phyloP scores from a whole-genome alignment of 2,329 filamentous ascomycete species.

The Coniochaeta sp. region DNA sequence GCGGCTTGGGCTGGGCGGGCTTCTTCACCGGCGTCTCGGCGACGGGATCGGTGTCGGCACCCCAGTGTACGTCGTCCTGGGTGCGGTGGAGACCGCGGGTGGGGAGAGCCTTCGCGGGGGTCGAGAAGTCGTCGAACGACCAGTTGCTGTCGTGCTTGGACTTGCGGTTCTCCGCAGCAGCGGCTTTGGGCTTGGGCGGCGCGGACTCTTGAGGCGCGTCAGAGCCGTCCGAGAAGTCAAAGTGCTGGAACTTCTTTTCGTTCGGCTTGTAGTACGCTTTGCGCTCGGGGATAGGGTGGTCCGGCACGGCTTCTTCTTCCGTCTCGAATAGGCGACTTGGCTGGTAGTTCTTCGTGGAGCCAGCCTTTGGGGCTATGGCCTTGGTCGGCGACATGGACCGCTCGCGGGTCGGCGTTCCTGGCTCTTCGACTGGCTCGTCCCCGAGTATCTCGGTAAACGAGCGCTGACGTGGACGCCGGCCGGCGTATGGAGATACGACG shows the following conservation, averaged over 20 bases:
- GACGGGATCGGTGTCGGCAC: conserved; percentile 59
- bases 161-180: conserved; percentile 36
- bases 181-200: conserved; percentile 32
- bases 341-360: conserved; percentile 54
- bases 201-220: conserved; percentile 39
- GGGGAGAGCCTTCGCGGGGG: conserved; percentile 65
- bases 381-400: conserved; percentile 45
- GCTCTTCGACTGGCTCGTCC: conserved; percentile 34
- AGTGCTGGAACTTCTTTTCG: conserved; percentile 77
- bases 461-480: conserved; percentile 56
- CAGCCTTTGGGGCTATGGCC: conserved; percentile 40
- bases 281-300: conserved; percentile 23
- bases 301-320: conserved; percentile 35
- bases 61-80: conserved; percentile 74
- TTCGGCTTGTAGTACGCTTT: conserved; percentile 51
- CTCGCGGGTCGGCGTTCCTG: conserved; percentile 33
- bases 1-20: conserved; percentile 56
- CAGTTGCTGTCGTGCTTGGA: conserved; percentile 69
- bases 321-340: conserved; percentile 58
- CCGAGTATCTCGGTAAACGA: conserved; percentile 65
- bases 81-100: conserved; percentile 53
- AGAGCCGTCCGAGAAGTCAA: conserved; percentile 67
- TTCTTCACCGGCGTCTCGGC: conserved; percentile 50
- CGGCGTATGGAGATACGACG: conserved; percentile 56
- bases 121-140: conserved; percentile 83